These are phyloP conservation scores for Metarhizium robertsii DNA, from an alignment of 2,329 filamentous ascomycete species.

Conservation along the genomic window DNA sequence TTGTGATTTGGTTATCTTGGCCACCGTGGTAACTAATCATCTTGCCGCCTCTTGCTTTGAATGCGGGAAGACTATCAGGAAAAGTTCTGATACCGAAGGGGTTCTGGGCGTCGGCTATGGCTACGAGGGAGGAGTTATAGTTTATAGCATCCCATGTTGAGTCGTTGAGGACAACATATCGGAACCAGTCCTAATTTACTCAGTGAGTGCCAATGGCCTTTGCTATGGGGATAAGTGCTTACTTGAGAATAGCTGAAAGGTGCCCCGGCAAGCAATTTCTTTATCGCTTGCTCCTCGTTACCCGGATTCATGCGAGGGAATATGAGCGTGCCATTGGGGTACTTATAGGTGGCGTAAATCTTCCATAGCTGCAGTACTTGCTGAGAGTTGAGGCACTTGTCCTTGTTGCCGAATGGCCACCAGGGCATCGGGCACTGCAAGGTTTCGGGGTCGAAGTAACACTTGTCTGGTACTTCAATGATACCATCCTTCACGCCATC, in stretches of 20 bases:
- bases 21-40: constrained; percentile 37
- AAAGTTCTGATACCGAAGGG: constrained; percentile 29
- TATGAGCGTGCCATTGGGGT: constrained; percentile 23
- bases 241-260: constrained; percentile 14
- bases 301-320: constrained; percentile 38
- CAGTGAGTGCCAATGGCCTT: background rate
- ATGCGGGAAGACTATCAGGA: constrained; percentile 27
- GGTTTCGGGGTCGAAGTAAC: constrained; percentile 31
- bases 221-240: constrained; percentile 1
- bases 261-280: constrained; percentile 27
- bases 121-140: constrained; percentile 27
- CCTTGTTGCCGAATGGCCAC: background rate
- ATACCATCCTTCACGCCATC: constrained; percentile 41
- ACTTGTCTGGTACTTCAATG: constrained; percentile 34
- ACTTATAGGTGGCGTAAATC: constrained; percentile 18
- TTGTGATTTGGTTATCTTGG: constrained; percentile 30
- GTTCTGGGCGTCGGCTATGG: constrained; percentile 26
- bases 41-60: constrained; percentile 30
- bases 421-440: constrained; percentile 29
- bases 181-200: constrained; percentile 23
- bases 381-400: constrained; percentile 29
- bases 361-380: constrained; percentile 28
- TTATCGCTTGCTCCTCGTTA: constrained; percentile 26
- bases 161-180: constrained; percentile 31
- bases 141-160: constrained; percentile 22